phyloP scores from a whole-genome alignment of 1,139 yeast species.

The Saccharomyces pastorianus region DNA sequence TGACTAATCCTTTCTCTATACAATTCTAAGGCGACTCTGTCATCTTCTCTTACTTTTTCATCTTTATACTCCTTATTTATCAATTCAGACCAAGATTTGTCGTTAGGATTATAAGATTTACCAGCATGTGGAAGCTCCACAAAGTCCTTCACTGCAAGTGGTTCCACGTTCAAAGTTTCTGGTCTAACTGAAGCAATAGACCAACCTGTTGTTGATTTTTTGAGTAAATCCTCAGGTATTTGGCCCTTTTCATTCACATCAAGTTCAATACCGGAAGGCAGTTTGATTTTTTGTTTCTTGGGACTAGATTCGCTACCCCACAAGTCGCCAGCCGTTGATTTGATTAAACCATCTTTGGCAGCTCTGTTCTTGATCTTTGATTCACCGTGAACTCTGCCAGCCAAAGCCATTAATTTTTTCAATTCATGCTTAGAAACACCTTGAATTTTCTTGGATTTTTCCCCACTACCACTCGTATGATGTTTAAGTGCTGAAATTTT shows the following conservation, averaged over 20 bases:
- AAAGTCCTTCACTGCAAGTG: slow-evolving; percentile 43
- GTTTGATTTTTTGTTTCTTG: slow-evolving; percentile 11
- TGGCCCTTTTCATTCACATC: slow-evolving; percentile 18
- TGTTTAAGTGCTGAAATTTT: slow-evolving; percentile 63
- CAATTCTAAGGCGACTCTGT: slow-evolving; percentile 50
- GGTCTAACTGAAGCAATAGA: slow-evolving; percentile 51
- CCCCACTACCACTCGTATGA: slow-evolving; percentile 33
- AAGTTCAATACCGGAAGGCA: slow-evolving; percentile 28
- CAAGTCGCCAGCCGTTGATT: slow-evolving; percentile 48
- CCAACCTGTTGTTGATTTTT: slow-evolving; percentile 40
- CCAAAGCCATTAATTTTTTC: slow-evolving; percentile 60
- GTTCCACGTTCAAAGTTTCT: slow-evolving; percentile 46
- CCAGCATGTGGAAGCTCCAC: slow-evolving; percentile 69
- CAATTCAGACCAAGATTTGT: slow-evolving; percentile 72
- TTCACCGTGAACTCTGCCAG: slow-evolving; percentile 64
- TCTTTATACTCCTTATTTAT: slow-evolving; percentile 56
- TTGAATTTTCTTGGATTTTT: slow-evolving; percentile 41
- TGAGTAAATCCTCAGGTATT: slow-evolving; percentile 38
- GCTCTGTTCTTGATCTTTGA: slow-evolving; percentile 44
- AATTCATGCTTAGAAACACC: slow-evolving; percentile 65
- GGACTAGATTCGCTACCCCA: slow-evolving; percentile 47
- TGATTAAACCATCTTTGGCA: slow-evolving; percentile 56
- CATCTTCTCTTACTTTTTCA: slow-evolving; percentile 62
- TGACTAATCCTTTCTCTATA: slow-evolving; percentile 57
- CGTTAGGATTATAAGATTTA: slow-evolving; percentile 85